A percentile compares a stretch with the other conserved stretches of the same genome.
These are phyloP conservation scores for Alternaria ethzedia DNA, from an alignment of 2,329 filamentous ascomycete genomes.

Conservation along the genomic window DNA sequence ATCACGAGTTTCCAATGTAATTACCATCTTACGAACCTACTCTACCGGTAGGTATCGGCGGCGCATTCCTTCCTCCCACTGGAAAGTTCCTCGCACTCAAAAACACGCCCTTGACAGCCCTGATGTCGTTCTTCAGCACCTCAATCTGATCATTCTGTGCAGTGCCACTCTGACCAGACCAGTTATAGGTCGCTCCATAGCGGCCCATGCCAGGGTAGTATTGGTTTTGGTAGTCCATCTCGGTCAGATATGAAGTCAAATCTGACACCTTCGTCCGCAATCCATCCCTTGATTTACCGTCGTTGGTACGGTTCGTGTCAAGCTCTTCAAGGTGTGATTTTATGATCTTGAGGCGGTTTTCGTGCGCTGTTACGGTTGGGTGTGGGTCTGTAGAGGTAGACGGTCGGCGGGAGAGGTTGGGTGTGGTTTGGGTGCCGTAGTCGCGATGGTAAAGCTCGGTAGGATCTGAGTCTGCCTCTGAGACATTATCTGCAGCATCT, in stretches of 20 bases:
- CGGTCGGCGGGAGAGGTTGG: slow-evolving; percentile 53
- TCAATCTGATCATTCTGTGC: slow-evolving; percentile 73
- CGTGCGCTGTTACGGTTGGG: slow-evolving; percentile 46
- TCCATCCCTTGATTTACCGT: slow-evolving; percentile 57
- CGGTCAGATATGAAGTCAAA: slow-evolving; percentile 68
- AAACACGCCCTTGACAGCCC: slow-evolving; percentile 79
- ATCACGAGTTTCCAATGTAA: background rate
- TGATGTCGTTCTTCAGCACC: slow-evolving; percentile 75
- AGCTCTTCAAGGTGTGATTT: slow-evolving; percentile 59
- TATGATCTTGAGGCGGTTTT: slow-evolving; percentile 58
- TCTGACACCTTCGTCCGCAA: slow-evolving; percentile 59
- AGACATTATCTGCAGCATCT: slow-evolving; percentile 48
- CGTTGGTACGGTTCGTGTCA: slow-evolving; percentile 56
- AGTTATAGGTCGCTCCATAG: slow-evolving; percentile 33
- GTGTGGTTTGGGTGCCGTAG: slow-evolving; percentile 77
- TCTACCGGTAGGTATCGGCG: slow-evolving; percentile 29
- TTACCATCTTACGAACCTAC: slow-evolving; percentile 16
- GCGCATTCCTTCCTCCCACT: slow-evolving; percentile 29
- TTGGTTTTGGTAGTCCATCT: slow-evolving; percentile 49
- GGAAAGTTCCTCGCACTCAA: slow-evolving; percentile 76
- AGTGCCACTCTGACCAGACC: slow-evolving; percentile 52
- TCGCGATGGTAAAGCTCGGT: slow-evolving; percentile 83
- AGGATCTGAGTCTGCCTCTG: slow-evolving; percentile 65
- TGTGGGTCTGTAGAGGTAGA: slow-evolving; percentile 36
- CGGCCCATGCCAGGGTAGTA: slow-evolving; percentile 51